Evolutionary conservation across 2,329 filamentous ascomycete genomes (phyloP), one percentile per base, ranked within the genome.

Genomic region (Tolypocladium endophyticum): DNA sequence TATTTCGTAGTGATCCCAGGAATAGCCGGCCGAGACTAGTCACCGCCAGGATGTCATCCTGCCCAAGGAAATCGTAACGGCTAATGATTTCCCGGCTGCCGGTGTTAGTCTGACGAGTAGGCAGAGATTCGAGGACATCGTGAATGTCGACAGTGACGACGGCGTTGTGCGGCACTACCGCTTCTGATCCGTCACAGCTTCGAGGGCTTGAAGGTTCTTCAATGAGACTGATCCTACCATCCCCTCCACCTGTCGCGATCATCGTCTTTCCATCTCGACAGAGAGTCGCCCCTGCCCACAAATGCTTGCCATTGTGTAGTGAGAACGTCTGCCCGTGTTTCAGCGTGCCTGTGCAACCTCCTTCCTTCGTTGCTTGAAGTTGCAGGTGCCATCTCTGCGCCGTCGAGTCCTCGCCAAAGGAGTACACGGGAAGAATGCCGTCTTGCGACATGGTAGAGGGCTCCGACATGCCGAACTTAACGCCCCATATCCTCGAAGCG

Each of bases 401-500:
- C 7, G 88, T 89, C 11, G 88, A 84, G 72, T 97, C 92, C 73
- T 97, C 92, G 14, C 92, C 91, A 65, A 92, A 89, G 0, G 93
- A 96, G 47, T 90, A 80, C 0, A 96, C 68, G 2, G 57, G 60
- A 11, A 65, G 35, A 2, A 60, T 54, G 16, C 64, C 60, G 33
- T 67, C 64, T 23, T 61, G 62, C 39, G 56, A 65, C 45, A 68
- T 58, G 3, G 65, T 36, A 35, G 18, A 12, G 8, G 36, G 30
- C 3, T 41, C 36, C 23, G 70, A 1, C 86, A 58, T 28, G 30
- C 52, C 74, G 64, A 97, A 94, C 59, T 82, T 81, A 11, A 96
- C 85, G 54, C 85, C 83, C 94, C 94, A 99, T 64, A 99, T 96
- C 60, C 94, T 84, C 9, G 93, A 96, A 3, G 82, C 75, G 72